These are phyloP conservation scores for Mucor circinelloides DNA, from an alignment of 371 early-diverging fungal genomes.

Conservation along the genomic window DNA sequence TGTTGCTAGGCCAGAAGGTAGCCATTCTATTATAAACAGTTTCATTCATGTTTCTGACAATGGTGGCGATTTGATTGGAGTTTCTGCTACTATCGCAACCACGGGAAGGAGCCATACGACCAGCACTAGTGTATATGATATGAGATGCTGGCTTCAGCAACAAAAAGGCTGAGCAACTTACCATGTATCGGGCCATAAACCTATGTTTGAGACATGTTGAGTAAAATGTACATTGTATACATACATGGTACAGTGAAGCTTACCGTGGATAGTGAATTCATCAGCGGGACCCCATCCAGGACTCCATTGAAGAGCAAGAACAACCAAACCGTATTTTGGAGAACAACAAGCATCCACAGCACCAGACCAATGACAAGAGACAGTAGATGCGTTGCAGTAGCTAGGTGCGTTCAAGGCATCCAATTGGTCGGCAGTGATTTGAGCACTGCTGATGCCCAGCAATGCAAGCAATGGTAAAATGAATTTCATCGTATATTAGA, in stretches of 20 bases:
- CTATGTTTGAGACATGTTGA: background rate
- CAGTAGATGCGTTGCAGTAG: conserved; percentile 1
- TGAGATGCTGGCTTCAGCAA: too few relatives aligned
- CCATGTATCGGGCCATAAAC: conserved; percentile 64
- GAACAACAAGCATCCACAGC: conserved; percentile 66
- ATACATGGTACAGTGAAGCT: too few relatives aligned
- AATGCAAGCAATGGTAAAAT: background rate
- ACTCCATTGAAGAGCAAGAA: conserved; percentile 59
- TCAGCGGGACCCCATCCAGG: conserved; percentile 47
- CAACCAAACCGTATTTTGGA: conserved; percentile 67
- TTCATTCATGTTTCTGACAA: conserved; percentile 36
- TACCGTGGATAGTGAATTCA: conserved; percentile 57
- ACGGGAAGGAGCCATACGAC: conserved; percentile 54
- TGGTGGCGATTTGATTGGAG: conserved; percentile 52
- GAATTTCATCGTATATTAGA: conserved; percentile 2
- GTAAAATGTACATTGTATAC: background rate
- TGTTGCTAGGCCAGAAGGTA: conserved; percentile 78
- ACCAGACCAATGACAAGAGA: conserved; percentile 49
- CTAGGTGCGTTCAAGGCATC: background rate
- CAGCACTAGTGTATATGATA: conserved; percentile 24
- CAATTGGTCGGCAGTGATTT: conserved; percentile 1
- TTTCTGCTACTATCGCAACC: conserved; percentile 72
- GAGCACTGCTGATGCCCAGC: background rate
- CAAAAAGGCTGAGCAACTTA: conserved; percentile 7
- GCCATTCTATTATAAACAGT: conserved; percentile 59